These are phyloP conservation scores for Tuber indicum DNA, from an alignment of 495 filamentous ascomycete species.

Conservation along the genomic window DNA sequence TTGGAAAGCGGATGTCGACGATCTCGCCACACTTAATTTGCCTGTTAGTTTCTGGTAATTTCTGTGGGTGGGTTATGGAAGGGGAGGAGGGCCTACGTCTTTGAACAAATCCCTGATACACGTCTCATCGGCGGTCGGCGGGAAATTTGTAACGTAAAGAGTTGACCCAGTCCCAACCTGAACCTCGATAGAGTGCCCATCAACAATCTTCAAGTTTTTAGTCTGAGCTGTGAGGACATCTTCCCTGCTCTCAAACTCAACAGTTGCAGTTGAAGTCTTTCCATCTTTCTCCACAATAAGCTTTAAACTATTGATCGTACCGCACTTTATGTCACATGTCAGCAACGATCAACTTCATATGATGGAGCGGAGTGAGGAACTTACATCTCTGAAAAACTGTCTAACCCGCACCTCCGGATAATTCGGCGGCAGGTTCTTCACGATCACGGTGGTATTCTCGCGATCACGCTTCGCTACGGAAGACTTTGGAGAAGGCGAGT, in stretches of 20 bases:
- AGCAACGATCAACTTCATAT: slow-evolving; percentile 10
- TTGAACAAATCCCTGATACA: slow-evolving; percentile 72
- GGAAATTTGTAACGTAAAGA: slow-evolving; percentile 86
- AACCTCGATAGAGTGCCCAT: slow-evolving; percentile 63
- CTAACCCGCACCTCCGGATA: slow-evolving; percentile 65
- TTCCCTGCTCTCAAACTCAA: slow-evolving; percentile 77
- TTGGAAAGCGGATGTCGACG: slow-evolving; percentile 79
- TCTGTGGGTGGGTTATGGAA: slow-evolving; percentile 4
- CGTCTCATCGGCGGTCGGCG: slow-evolving; percentile 71
- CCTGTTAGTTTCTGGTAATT: slow-evolving; percentile 33
- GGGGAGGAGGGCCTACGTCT: slow-evolving; percentile 44
- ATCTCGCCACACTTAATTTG: slow-evolving; percentile 63
- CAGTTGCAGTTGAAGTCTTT: slow-evolving; percentile 60
- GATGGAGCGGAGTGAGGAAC: slow-evolving; percentile 24
- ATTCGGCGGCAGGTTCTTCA: slow-evolving; percentile 63
- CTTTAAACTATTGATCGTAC: slow-evolving; percentile 69
- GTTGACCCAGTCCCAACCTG: slow-evolving; percentile 66
- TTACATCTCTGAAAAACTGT: slow-evolving; percentile 79
- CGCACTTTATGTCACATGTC: slow-evolving; percentile 51
- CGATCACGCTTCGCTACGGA: slow-evolving; percentile 65
- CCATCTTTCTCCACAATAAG: slow-evolving; percentile 54
- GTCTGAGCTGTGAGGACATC: slow-evolving; percentile 75
- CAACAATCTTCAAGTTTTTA: slow-evolving; percentile 67
- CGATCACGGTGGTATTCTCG: slow-evolving; percentile 78
- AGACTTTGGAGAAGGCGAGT: slow-evolving; percentile 42